Evolutionary conservation across 352 stramenopile genomes (phyloP).

Genomic region (Phytophthora melonis): DNA sequence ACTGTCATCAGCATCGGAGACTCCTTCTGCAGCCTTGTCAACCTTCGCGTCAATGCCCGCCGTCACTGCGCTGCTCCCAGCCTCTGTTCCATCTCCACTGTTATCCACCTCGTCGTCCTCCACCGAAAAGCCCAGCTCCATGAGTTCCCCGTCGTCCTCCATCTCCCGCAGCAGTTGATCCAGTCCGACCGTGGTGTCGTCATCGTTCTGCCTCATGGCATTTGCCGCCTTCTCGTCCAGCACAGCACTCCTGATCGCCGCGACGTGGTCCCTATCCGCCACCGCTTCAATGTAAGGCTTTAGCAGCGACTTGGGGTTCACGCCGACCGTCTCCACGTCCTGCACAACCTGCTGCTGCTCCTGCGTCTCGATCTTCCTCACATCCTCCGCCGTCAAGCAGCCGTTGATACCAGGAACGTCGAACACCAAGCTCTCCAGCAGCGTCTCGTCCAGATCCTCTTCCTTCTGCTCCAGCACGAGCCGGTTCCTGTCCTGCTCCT

Average conservation of each 20-base stretch:
- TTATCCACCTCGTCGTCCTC: constrained; percentile 41
- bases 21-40: background rate
- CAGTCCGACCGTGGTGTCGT: constrained; percentile 65
- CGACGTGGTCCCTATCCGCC: constrained; percentile 57
- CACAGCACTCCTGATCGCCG: constrained; percentile 62
- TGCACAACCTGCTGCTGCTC: constrained; percentile 5
- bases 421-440: constrained; percentile 58
- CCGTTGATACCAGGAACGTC: constrained; percentile 61
- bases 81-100: background rate
- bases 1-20: background rate
- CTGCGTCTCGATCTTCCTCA: constrained; percentile 37
- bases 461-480: constrained; percentile 39
- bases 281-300: constrained; percentile 78
- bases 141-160: constrained; percentile 72
- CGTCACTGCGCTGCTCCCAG: background rate
- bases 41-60: background rate
- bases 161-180: constrained; percentile 78
- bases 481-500: constrained; percentile 51
- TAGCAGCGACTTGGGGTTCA: constrained; percentile 65
- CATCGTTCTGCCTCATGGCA: constrained; percentile 60
- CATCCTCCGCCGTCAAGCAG: constrained; percentile 62
- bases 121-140: constrained; percentile 66
- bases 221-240: constrained; percentile 71
- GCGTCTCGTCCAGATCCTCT: constrained; percentile 33
- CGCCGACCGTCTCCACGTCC: constrained; percentile 50